Conservation (phyloP, 331 rosid genomes). For the Arachis monticola region DNA sequence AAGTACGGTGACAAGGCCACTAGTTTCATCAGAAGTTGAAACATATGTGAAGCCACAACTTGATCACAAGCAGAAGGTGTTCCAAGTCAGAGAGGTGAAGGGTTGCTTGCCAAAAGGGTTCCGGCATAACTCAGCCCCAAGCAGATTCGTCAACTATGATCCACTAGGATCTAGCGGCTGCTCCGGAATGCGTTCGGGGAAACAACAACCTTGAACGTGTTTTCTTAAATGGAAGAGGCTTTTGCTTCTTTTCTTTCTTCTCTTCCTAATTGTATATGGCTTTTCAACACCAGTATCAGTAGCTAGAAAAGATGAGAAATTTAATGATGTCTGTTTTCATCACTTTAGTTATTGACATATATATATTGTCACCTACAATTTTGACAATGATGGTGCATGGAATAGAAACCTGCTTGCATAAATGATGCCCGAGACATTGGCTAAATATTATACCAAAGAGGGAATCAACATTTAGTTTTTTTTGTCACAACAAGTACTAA, state of each 20-base stretch:
- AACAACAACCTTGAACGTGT: conserved; percentile 50
- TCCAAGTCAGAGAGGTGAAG: conserved; percentile 58
- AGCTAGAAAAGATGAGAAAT: conserved; percentile 21
- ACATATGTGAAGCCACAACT: conserved; percentile 58
- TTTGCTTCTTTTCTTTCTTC: not conserved
- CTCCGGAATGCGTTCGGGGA: conserved; percentile 42
- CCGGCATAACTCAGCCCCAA: conserved; percentile 80
- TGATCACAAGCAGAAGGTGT: conserved; percentile 48
- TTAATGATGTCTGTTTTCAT: conserved; percentile 15
- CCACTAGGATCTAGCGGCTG: conserved; percentile 59
- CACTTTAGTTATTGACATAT: conserved; percentile 7
- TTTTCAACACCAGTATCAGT: conserved; percentile 22
- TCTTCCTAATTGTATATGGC: conserved; percentile 39
- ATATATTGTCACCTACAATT: conserved; percentile 38
- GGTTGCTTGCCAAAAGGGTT: conserved; percentile 88
- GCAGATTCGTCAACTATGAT: conserved; percentile 78
- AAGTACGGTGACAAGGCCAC: conserved; percentile 79
- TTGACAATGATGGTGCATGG: conserved; percentile 34
- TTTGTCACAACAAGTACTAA: not conserved
- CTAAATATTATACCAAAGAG: conserved; percentile 11
- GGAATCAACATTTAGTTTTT: conserved; percentile 22
- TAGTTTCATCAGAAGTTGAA: conserved; percentile 54
- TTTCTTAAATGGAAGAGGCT: not conserved
- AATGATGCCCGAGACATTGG: conserved; percentile 36
- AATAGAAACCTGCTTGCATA: conserved; percentile 22